A percentile compares a stretch with the other conserved stretches of the same genome.
These are phyloP conservation scores for Suillus decipiens DNA, from an alignment of 768 basidiomycete genomes.

Conservation along the genomic window DNA sequence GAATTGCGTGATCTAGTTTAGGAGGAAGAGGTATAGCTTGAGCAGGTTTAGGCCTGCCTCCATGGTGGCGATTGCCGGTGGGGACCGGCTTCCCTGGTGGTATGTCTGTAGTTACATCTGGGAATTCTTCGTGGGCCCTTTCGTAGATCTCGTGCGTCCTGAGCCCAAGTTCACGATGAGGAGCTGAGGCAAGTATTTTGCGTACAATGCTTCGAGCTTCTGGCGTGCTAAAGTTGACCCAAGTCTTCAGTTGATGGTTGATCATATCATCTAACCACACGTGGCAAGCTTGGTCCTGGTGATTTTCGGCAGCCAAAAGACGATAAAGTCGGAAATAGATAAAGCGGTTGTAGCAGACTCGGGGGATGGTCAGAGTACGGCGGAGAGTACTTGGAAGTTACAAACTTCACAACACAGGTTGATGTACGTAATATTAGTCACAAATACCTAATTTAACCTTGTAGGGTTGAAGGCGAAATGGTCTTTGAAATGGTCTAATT, in stretches of 20 bases:
- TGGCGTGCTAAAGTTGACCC: constrained; percentile 12
- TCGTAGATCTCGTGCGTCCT: constrained; percentile 22
- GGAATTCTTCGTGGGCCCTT: constrained; percentile 10
- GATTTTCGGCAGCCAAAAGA: not conserved
- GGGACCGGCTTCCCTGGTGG: not conserved
- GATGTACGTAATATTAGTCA: too few relatives aligned
- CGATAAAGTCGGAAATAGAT: not conserved
- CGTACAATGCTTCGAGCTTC: constrained; percentile 14
- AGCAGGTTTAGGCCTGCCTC: not conserved
- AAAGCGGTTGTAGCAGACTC: not conserved
- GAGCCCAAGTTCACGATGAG: constrained; percentile 13
- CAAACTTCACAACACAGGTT: too few relatives aligned
- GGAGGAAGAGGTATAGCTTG: constrained; percentile 15
- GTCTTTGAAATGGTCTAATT: too few relatives aligned
- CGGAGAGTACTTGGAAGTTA: not conserved
- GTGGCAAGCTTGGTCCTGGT: not conserved
- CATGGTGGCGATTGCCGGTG: not conserved
- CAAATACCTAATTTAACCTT: too few relatives aligned
- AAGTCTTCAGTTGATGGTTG: constrained; percentile 3
- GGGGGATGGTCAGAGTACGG: not conserved
- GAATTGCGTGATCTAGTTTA: constrained; percentile 18
- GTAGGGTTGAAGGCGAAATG: too few relatives aligned
- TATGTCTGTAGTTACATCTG: constrained; percentile 9
- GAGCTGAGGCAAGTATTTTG: constrained; percentile 11
- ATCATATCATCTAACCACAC: not conserved